Evolutionary conservation across 768 basidiomycete genomes (phyloP), one percentile per base, ranked within the genome.

Genomic region (Tylopilus sp.): DNA sequence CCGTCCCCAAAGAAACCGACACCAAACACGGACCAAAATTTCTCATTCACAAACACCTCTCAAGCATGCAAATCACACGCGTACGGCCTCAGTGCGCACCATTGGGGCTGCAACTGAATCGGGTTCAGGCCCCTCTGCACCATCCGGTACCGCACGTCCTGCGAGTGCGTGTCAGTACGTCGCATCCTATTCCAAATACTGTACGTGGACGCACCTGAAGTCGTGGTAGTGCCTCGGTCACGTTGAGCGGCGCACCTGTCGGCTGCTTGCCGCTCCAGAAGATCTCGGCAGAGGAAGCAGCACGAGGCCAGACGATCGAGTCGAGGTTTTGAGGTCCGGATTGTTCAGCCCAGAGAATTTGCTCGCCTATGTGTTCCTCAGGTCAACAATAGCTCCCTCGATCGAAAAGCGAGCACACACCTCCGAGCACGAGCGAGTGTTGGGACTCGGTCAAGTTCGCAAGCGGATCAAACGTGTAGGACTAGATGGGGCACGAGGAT

Each of bases 41-140:
- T n/a, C n/a, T n/a, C n/a, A n/a, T n/a, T n/a, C n/a, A n/a, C n/a
- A n/a, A n/a, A n/a, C n/a, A n/a, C n/a, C n/a, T n/a, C n/a, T 49
- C 48, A 49, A 49, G 48, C 59, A 0, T 44, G 8, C 44, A 68
- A n/a, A 51, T 81, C 73, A 48, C 79, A 81, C 1, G 53, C 66
- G 35, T 73, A 59, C 0, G 79, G 78, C 30, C 80, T 66, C 15
- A 82, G 57, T 11, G 77, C 80, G 66, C 80, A 83, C 74, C 76
- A 82, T 23, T 77, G 64, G 0, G 82, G 82, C 61, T 82, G 82
- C n/a, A 83, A 61, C 1, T 70, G 59, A 31, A 71, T 71, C n/a
- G 81, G 76, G 0, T 59, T 56, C 20, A 82, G 57, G 2, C 82
- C 80, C 15, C 77, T 64, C 46, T 71, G 67, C 6, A 80, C 76